Evolutionary conservation across 2,329 filamentous ascomycete genomes (phyloP), one percentile per base, ranked within the genome.

Genomic region (Colletotrichum tanaceti): DNA sequence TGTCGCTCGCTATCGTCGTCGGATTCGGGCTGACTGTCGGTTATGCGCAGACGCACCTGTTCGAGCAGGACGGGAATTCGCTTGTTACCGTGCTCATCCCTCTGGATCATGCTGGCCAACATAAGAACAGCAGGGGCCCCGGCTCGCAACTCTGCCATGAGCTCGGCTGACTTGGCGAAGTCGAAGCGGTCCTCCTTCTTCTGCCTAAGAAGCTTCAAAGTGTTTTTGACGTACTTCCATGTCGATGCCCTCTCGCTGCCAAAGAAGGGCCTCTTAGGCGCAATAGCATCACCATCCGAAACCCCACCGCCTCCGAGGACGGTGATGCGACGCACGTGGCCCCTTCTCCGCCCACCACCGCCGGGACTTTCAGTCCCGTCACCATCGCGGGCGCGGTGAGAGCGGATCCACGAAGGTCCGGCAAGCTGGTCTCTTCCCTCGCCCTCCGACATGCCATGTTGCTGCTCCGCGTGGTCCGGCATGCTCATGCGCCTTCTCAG

Each of bases 41-140:
- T 91, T 68, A 99, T 92, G 65, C 87, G 89, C 68, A 99, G 86
- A 78, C 97, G 97, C 68, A 99, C 86, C 81, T 99, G 96, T 79
- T 99, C 96, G 7, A 99, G 86, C 4, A 99, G 87, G 61, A 99
- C 94, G 0, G 96, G 96, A 65, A 99, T 97, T 68, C 94, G 90
- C 80, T 93, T 96, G 79, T 97, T 96, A 57, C 95, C 94, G 74
- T 98, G 93, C 79, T 99, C 96, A 74, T 99, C 96, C 65, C 96
- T 88, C 80, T 98, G 96, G 74, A 98, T 96, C 93, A 98, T 98
- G 76, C 94, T 98, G 9, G 96, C 96, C 60, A 99, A 83, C 79
- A 99, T 97, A 67, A 99, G 84, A 22, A 95, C 96, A 28, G 96
- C 96, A 4, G 96, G 96, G 1, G 94, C 93, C 62, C 94, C 96